Evolutionary conservation across 129 eudicot genomes (phyloP), one percentile per base, ranked within the genome.

Genomic region (Rutidosis leptorrhynchoides): DNA sequence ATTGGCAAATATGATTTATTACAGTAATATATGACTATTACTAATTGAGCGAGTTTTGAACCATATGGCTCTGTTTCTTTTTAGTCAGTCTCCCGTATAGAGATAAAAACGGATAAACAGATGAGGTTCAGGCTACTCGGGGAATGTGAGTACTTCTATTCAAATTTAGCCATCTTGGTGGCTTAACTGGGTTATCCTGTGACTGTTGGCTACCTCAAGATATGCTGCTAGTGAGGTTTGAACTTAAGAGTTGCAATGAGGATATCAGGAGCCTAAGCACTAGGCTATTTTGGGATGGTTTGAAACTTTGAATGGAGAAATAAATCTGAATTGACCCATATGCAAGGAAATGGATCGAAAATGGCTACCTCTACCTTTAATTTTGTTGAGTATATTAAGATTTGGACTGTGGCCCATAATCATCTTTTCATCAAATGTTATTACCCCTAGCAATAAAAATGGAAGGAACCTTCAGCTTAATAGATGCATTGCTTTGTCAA

Each of bases 331-430:
- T 40, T 3, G 46, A 40, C 46, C 46, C 46, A 12, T 12, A 10
- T 12, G 12, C 12, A 3, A 40, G 46, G 11, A 40, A 40, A 40
- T 40, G 46, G 46, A 40, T 40, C 1, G n/a, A 40, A 11, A 2
- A 40, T 40, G 10, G n/a, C 46, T 40, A 12, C 16, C n/a, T 40
- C 46, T 40, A 40, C 4, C 3, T 22, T 25, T 54, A 84, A 89
- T 75, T 93, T 93, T 74, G 99, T 93, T 67, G 99, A 93, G 74
- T 89, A 93, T 80, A 93, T 93, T 48, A 93, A 93, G 95, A 96
- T 42, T 53, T 35, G 21, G 29, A 58, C 68, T 2, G 14, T 66
- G 19, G 15, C 7, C 23, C 37, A 6, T 6, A 17, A 62, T 26
- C 14, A 15, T 17, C 21, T 57, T 11, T 4, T 43, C 37, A 26